These are phyloP conservation scores for Trichoderma gracile DNA, from an alignment of 2,329 filamentous ascomycete species.

Conservation along the genomic window DNA sequence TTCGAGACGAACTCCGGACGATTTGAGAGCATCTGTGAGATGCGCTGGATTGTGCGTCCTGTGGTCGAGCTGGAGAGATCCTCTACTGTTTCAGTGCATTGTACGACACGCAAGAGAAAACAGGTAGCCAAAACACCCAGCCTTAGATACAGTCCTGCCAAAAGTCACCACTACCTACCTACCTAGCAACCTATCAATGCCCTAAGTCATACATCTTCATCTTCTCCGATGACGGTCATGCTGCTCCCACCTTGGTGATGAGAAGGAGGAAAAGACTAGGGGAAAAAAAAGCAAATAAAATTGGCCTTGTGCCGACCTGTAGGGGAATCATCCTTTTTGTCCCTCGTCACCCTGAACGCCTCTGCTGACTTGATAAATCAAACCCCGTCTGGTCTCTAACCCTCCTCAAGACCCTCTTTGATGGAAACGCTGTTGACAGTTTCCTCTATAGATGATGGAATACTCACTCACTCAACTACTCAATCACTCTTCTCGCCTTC, in stretches of 20 bases:
- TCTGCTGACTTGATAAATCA: constrained; percentile 24
- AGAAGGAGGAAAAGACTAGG: no score
- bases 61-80: no score
- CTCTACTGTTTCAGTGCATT: no score
- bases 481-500: not conserved
- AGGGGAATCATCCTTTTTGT: constrained; percentile 35
- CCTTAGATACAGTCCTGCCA: no score
- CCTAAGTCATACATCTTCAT: not conserved
- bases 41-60: no score
- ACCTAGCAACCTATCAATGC: no score
- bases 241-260: not conserved
- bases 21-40: not conserved
- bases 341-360: constrained; percentile 30
- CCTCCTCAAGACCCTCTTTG: not conserved
- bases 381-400: not conserved
- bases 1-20: not conserved
- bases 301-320: constrained; percentile 18
- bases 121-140: no score
- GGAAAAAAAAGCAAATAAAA: constrained; percentile 13
- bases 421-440: not conserved
- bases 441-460: not conserved
- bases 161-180: no score
- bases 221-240: not conserved
- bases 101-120: no score
- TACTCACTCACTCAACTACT: no score